Conservation (phyloP, 2,329 filamentous ascomycete species). For the Penicillium sclerotiorum region DNA sequence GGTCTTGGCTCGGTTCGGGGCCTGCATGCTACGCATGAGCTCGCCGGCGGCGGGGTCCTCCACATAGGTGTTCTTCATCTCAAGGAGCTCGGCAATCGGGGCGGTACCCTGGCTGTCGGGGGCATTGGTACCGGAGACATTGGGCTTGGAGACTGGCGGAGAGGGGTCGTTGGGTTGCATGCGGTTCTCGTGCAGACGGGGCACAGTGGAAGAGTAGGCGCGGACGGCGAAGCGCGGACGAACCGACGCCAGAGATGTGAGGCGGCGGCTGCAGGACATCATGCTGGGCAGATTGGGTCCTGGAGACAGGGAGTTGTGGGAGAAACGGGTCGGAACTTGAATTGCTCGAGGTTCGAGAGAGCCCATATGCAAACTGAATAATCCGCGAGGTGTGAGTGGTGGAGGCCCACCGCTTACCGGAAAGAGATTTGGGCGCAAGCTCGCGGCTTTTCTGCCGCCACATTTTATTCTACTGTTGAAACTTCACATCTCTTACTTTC, state of each 20-base stretch:
- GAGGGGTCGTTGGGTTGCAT: constrained; percentile 62
- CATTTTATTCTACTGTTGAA: not conserved
- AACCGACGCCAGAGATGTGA: constrained; percentile 50
- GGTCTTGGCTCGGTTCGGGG: constrained; percentile 77
- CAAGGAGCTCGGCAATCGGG: constrained; percentile 52
- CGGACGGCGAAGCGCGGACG: constrained; percentile 36
- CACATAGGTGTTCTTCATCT: constrained; percentile 56
- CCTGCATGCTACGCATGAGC: constrained; percentile 67
- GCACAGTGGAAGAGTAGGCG: constrained; percentile 48
- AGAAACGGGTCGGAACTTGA: constrained; percentile 4
- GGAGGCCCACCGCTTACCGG: constrained; percentile 18
- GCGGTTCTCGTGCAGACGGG: constrained; percentile 44
- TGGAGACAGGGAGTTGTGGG: constrained; percentile 16
- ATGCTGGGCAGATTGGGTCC: constrained; percentile 38
- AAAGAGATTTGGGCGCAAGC: not conserved
- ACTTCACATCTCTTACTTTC: not conserved
- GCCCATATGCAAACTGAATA: constrained; percentile 18
- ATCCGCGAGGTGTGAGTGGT: constrained; percentile 37
- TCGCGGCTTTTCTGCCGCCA: constrained; percentile 25
- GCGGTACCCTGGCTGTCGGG: constrained; percentile 60
- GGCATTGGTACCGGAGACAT: constrained; percentile 65
- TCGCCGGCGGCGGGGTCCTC: constrained; percentile 60
- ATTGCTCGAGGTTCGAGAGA: constrained; percentile 4
- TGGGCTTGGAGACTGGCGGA: constrained; percentile 51
- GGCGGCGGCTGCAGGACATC: constrained; percentile 49